Percentiles rank a stretch among this genome's conserved stretches.
These are phyloP conservation scores for Pulveroboletus frians DNA, from an alignment of 768 basidiomycete genomes.

Conservation along the genomic window DNA sequence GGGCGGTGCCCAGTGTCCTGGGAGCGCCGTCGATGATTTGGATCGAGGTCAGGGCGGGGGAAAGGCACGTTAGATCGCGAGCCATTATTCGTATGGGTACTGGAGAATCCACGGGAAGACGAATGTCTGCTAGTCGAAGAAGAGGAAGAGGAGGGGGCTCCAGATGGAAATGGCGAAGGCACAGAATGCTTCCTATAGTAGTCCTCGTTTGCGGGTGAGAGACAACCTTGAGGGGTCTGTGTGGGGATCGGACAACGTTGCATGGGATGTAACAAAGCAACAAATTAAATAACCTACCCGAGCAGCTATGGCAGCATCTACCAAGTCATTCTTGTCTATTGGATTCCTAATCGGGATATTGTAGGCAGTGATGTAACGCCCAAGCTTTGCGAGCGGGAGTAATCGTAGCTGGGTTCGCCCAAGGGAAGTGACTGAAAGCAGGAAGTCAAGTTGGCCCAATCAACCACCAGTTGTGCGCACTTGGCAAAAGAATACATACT, in stretches of 20 bases:
- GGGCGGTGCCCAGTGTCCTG: slow-evolving; percentile 11
- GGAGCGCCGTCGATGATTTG: slow-evolving; percentile 35
- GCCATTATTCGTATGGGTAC: slow-evolving; percentile 4
- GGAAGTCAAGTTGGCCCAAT: not conserved
- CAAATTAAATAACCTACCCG: slow-evolving; percentile 39
- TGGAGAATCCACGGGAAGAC: slow-evolving; percentile 10
- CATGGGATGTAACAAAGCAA: not conserved
- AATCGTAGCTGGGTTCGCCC: slow-evolving; percentile 51
- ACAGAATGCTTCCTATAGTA: slow-evolving; percentile 29
- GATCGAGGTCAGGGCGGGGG: slow-evolving; percentile 60
- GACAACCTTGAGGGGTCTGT: slow-evolving; percentile 58
- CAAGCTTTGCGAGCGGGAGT: slow-evolving; percentile 56
- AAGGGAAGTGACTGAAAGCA: slow-evolving; percentile 58
- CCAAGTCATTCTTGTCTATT: slow-evolving; percentile 75
- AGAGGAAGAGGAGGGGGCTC: slow-evolving; percentile 6
- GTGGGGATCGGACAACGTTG: not conserved
- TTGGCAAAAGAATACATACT: slow-evolving; percentile 38
- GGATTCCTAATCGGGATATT: slow-evolving; percentile 57
- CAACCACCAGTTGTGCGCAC: not conserved
- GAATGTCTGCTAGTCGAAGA: slow-evolving; percentile 17
- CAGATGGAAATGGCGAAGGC: slow-evolving; percentile 11
- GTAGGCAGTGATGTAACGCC: slow-evolving; percentile 67
- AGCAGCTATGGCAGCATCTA: slow-evolving; percentile 52
- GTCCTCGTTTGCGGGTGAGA: slow-evolving; percentile 57
- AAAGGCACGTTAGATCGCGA: slow-evolving; percentile 37